Evolutionary conservation across 78 protist species (phyloP).

Genomic region (Dictyostelium intermedium): DNA sequence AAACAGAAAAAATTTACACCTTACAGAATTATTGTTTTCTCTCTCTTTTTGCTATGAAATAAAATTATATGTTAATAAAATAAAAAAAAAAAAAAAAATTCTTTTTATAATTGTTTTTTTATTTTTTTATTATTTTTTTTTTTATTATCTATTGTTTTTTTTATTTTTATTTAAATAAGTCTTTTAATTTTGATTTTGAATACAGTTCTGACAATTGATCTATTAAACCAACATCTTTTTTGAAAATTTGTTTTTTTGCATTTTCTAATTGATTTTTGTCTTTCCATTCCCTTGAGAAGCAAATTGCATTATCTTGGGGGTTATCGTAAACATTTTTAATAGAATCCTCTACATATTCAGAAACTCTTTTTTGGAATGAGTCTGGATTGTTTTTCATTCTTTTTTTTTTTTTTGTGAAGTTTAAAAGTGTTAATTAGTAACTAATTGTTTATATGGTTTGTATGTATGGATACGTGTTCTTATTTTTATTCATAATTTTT

Average conservation of each 20-base stretch:
- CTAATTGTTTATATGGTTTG: background rate
- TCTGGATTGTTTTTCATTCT: conserved; percentile 54
- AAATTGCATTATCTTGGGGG: conserved; percentile 20
- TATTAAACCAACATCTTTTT: conserved; percentile 8
- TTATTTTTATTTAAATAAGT: background rate
- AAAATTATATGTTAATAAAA: background rate
- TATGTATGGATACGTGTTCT: too few species aligned
- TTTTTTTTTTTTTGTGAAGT: background rate
- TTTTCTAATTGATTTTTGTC: conserved; percentile 30
- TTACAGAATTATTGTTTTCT: background rate
- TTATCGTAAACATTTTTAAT: conserved; percentile 58
- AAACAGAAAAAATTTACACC: background rate
- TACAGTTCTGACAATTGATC: background rate
- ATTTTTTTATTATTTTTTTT: background rate
- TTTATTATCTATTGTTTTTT: background rate
- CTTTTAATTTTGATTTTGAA: conserved; percentile 2
- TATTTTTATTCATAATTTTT: too few species aligned
- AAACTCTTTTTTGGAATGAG: conserved; percentile 50
- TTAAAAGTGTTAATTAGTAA: background rate
- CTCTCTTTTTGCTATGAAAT: background rate
- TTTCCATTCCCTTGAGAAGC: conserved; percentile 33
- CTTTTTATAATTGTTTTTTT: background rate
- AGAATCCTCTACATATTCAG: conserved; percentile 45
- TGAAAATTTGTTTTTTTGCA: conserved; percentile 27
- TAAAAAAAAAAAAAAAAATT: too few species aligned